Evolutionary conservation across 352 stramenopile species (phyloP).

Genomic region (Blastocystis sp.): DNA sequence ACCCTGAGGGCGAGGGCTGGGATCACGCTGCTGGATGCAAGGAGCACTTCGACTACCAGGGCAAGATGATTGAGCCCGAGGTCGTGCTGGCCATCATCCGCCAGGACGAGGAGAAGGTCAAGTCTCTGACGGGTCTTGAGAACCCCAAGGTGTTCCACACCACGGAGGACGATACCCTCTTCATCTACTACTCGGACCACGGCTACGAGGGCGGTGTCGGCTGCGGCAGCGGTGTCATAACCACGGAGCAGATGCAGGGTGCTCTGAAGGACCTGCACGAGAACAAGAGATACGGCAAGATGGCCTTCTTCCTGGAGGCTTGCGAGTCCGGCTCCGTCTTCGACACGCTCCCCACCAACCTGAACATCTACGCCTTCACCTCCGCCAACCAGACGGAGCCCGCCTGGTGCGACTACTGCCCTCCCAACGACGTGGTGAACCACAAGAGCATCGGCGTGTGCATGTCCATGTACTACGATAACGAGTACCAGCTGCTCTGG

Average conservation of each 20-base stretch:
- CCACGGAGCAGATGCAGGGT: neutral
- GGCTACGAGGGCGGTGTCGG: constrained; percentile 5
- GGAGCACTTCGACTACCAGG: constrained; percentile 33
- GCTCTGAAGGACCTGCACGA: constrained; percentile 76
- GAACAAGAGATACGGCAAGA: constrained; percentile 79
- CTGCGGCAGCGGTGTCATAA: neutral
- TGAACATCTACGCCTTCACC: constrained; percentile 83
- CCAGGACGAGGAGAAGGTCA: constrained; percentile 23
- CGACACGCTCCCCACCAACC: constrained; percentile 77
- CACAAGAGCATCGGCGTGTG: neutral
- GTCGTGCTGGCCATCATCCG: constrained; percentile 18
- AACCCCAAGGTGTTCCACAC: constrained; percentile 60
- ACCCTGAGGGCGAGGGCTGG: constrained; percentile 1
- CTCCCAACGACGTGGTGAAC: constrained; percentile 43
- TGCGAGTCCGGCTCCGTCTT: constrained; percentile 87
- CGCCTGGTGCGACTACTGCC: constrained; percentile 82
- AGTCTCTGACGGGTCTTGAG: neutral
- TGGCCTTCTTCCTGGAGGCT: constrained; percentile 75
- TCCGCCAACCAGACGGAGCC: constrained; percentile 80
- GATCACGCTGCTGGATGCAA: constrained; percentile 2
- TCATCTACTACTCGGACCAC: constrained; percentile 58
- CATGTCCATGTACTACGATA: constrained; percentile 70
- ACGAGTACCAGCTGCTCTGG: constrained; percentile 19
- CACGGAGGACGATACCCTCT: constrained; percentile 30
- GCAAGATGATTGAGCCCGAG: neutral